These are phyloP conservation scores for Akanthomyces dipterigenus DNA, from an alignment of 2,329 filamentous ascomycete species.

Conservation along the genomic window DNA sequence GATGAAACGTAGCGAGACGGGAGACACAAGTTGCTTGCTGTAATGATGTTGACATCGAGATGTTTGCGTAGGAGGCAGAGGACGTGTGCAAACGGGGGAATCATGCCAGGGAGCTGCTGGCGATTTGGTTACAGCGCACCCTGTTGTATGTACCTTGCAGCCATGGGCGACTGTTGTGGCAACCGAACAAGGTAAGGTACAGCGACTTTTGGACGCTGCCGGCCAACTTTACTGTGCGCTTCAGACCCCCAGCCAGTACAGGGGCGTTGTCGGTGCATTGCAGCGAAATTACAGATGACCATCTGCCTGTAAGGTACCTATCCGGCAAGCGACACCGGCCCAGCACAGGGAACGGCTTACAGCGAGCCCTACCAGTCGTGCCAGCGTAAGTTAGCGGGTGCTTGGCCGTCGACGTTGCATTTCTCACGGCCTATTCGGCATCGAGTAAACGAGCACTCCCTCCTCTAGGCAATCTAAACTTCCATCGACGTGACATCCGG, in stretches of 20 bases:
- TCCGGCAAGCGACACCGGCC: background rate
- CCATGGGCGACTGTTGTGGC: too few relatives aligned
- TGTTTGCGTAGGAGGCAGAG: background rate
- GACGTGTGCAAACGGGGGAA: background rate
- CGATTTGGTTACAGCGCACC: too few relatives aligned
- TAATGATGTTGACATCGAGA: background rate
- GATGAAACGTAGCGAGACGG: background rate
- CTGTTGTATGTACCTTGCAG: too few relatives aligned
- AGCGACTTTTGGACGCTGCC: too few relatives aligned
- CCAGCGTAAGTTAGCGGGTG: background rate
- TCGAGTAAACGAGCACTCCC: background rate
- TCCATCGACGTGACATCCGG: background rate
- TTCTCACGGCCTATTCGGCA: background rate
- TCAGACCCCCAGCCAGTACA: too few relatives aligned
- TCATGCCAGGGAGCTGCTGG: too few relatives aligned
- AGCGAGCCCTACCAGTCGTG: background rate
- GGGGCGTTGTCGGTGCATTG: too few relatives aligned
- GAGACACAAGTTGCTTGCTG: background rate
- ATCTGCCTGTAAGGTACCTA: background rate
- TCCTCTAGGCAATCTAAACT: background rate
- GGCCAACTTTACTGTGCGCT: too few relatives aligned
- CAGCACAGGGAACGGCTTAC: background rate
- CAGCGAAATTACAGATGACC: background rate
- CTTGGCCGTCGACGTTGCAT: slow-evolving; percentile 1
- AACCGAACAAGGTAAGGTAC: too few relatives aligned